phyloP scores from a whole-genome alignment of 2,329 filamentous ascomycete species.

The Xylaria sp. region DNA sequence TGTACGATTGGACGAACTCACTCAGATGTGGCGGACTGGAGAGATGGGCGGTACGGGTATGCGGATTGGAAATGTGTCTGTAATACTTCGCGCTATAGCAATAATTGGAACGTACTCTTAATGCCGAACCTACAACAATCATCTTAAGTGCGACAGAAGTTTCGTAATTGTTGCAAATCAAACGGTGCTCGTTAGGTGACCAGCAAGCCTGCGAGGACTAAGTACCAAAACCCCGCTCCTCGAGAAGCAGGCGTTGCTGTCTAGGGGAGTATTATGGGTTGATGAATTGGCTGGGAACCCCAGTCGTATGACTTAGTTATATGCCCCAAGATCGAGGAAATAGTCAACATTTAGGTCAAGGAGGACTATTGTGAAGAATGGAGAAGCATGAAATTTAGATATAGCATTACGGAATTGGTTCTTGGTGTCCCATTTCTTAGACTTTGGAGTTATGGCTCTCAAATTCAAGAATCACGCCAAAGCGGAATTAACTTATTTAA shows the following conservation, averaged over 20 bases:
- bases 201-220: no score
- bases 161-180: not conserved
- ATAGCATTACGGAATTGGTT: not conserved
- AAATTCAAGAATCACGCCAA: not conserved
- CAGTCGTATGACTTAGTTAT: conserved; percentile 35
- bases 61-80: not conserved
- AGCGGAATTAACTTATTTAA: no score
- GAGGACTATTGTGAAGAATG: not conserved
- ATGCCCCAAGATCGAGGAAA: conserved; percentile 28
- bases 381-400: not conserved
- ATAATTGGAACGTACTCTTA: not conserved
- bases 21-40: no score
- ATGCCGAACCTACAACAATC: not conserved
- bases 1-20: no score
- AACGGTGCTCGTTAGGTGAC: no score
- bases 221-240: conserved; percentile 32
- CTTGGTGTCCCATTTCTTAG: not conserved
- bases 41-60: no score
- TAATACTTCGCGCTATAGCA: not conserved
- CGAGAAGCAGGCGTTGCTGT: conserved; percentile 36
- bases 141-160: not conserved
- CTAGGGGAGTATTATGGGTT: conserved; percentile 27
- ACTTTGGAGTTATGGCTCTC: not conserved
- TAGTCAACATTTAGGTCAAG: conserved; percentile 17
- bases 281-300: conserved; percentile 30